These are phyloP conservation scores for Agaricus blazei DNA, from an alignment of 768 basidiomycete genomes.

Conservation along the genomic window DNA sequence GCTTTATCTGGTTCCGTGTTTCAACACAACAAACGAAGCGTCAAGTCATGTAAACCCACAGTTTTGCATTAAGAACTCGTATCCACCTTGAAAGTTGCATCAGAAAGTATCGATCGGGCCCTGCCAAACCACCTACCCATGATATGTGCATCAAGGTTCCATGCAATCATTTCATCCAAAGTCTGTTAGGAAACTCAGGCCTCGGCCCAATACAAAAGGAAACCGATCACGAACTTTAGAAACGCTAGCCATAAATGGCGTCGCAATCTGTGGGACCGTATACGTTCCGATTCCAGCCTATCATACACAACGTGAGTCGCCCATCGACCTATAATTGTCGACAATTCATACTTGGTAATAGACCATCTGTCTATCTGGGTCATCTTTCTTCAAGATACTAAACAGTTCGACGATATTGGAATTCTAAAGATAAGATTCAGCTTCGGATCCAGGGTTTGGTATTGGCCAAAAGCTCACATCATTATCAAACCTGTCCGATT, in stretches of 20 bases:
- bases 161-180: constrained; percentile 40
- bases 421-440: constrained; percentile 21
- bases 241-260: constrained; percentile 36
- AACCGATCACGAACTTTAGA: constrained; percentile 27
- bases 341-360: constrained; percentile 27
- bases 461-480: constrained; percentile 11
- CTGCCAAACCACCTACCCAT: constrained; percentile 27
- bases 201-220: not conserved
- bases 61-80: constrained; percentile 57
- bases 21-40: not conserved
- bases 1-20: constrained; percentile 25
- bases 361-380: constrained; percentile 27
- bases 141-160: constrained; percentile 48
- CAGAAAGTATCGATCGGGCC: no score
- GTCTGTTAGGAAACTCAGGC: constrained; percentile 18
- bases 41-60: constrained; percentile 25
- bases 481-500: constrained; percentile 14
- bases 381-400: constrained; percentile 30
- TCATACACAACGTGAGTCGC: not conserved
- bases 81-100: constrained; percentile 32
- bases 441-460: not conserved
- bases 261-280: constrained; percentile 36
- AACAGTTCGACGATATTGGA: constrained; percentile 36
- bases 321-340: not conserved
- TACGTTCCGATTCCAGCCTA: constrained; percentile 55